Conservation (phyloP, 2,329 filamentous ascomycete species). For the Colletotrichum somersetense region DNA sequence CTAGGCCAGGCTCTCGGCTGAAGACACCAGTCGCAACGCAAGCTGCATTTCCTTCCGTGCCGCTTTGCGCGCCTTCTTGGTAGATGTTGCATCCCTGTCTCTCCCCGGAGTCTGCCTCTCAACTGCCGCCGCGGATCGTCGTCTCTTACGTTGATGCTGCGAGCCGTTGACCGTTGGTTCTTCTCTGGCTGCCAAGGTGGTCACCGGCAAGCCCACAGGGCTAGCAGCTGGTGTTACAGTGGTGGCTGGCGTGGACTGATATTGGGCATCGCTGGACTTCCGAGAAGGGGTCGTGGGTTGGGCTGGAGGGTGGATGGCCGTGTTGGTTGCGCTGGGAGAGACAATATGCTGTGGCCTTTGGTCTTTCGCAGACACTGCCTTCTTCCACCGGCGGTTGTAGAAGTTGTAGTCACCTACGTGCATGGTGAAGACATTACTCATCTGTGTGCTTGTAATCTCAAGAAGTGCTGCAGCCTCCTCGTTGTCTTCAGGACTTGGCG, state of each 20-base stretch:
- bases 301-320: no score
- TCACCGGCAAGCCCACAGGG: background rate
- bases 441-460: constrained; percentile 36
- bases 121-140: background rate
- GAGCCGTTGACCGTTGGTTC: background rate
- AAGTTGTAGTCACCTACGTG: constrained; percentile 32
- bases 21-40: background rate
- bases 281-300: background rate
- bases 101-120: background rate
- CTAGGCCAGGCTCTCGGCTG: background rate
- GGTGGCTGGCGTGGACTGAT: background rate
- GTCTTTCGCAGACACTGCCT: background rate
- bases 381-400: constrained; percentile 8
- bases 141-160: background rate
- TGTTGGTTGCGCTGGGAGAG: no score
- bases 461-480: constrained; percentile 28
- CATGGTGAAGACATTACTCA: constrained; percentile 23
- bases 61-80: background rate
- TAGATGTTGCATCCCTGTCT: background rate
- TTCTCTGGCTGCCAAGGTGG: background rate
- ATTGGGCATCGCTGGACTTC: background rate
- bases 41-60: background rate
- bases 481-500: constrained; percentile 23
- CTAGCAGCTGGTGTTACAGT: background rate
- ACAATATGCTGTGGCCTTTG: background rate